Evolutionary conservation across 257 asterid genomes (phyloP).

Genomic region (Anisodus tanguticus): DNA sequence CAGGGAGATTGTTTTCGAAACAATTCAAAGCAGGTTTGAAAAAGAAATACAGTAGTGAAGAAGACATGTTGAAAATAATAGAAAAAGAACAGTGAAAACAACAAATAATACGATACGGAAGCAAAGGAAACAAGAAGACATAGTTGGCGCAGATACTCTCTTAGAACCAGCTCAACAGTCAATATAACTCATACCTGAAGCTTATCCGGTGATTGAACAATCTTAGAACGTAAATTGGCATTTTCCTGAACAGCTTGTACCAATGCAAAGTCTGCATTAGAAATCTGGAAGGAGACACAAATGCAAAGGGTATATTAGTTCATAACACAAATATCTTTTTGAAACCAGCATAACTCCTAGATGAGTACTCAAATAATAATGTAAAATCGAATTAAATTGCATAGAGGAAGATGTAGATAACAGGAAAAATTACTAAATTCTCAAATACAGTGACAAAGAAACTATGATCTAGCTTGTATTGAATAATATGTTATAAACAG

Average conservation of each 20-base stretch:
- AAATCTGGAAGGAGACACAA: constrained; percentile 53
- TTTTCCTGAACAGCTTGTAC: constrained; percentile 80
- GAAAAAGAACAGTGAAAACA: too few relatives aligned
- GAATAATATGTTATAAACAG: not conserved
- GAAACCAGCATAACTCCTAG: not conserved
- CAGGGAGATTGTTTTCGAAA: too few relatives aligned
- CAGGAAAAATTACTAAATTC: not conserved
- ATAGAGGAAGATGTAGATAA: not conserved
- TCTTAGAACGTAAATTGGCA: constrained; percentile 77
- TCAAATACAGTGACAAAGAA: not conserved
- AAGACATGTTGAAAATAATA: too few relatives aligned
- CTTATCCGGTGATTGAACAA: constrained; percentile 96
- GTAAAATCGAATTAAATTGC: not conserved
- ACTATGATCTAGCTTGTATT: not conserved
- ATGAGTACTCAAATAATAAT: too few relatives aligned
- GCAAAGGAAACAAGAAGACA: not conserved
- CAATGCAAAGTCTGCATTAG: constrained; percentile 72
- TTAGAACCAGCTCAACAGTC: not conserved
- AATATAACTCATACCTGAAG: constrained; percentile 72
- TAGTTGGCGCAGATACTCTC: not conserved
- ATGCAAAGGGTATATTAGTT: constrained; percentile 4
- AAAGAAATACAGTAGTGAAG: too few relatives aligned
- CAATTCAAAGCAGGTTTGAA: too few relatives aligned
- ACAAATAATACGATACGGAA: too few relatives aligned
- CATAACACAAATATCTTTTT: not conserved